Conservation (phyloP, 2,329 filamentous ascomycete genomes). For the Emmonsiellopsis sp. region DNA sequence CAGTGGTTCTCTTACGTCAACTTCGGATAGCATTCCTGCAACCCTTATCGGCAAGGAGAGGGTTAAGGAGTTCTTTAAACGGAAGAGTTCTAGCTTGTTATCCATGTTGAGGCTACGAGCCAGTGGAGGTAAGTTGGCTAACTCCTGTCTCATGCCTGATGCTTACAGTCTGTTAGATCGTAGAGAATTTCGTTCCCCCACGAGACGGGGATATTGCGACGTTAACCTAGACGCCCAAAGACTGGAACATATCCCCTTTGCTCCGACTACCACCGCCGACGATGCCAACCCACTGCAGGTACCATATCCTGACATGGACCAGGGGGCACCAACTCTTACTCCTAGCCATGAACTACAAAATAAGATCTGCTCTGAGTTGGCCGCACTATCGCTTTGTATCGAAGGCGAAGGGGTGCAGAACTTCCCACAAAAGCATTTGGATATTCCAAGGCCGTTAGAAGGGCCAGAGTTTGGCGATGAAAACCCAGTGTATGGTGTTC, state of each 20-base stretch:
- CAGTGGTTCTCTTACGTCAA: slow-evolving; percentile 18
- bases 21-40: slow-evolving; percentile 13
- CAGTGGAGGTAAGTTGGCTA: slow-evolving; percentile 16
- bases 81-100: slow-evolving; percentile 29
- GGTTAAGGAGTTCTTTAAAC: slow-evolving; percentile 23
- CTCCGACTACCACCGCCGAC: neutral
- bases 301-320: neutral
- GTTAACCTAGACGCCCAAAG: neutral
- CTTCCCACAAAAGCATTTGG: neutral
- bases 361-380: neutral
- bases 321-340: neutral
- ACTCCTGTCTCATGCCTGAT: neutral
- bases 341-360: neutral
- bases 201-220: neutral
- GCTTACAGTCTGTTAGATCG: slow-evolving; percentile 2
- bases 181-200: neutral
- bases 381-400: neutral
- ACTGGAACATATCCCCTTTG: neutral
- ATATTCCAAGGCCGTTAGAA: neutral
- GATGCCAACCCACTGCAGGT: neutral
- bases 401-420: neutral
- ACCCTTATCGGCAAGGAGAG: slow-evolving; percentile 15
- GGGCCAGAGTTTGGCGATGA: neutral
- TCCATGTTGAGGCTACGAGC: slow-evolving; percentile 25
- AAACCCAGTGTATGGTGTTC: neutral